A percentile compares a stretch with the other conserved stretches of the same genome.
phyloP scores from a whole-genome alignment of 2,329 filamentous ascomycete species.

The Pseudopyrenochaeta lycopersici region DNA sequence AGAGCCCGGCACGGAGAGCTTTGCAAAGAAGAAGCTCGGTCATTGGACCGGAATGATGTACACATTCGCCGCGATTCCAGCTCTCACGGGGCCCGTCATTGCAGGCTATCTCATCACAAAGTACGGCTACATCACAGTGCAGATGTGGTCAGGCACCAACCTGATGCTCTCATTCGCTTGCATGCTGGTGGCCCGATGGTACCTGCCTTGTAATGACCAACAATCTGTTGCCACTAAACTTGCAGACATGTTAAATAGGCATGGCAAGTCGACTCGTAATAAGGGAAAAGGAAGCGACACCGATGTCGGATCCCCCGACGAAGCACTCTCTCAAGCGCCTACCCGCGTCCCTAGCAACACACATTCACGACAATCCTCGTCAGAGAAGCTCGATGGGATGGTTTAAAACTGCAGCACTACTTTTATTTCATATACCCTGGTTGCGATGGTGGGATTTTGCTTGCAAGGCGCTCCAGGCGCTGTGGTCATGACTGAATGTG shows the following conservation, averaged over 20 bases:
- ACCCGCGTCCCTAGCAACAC: conserved; percentile 31
- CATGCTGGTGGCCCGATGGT: conserved; percentile 48
- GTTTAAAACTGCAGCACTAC: conserved; percentile 7
- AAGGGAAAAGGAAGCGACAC: conserved; percentile 19
- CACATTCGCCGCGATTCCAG: conserved; percentile 54
- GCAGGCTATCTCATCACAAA: conserved; percentile 56
- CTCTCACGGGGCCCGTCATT: conserved; percentile 58
- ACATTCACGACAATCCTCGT: conserved; percentile 17
- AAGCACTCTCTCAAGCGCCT: conserved; percentile 27
- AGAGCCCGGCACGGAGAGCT: conserved; percentile 30
- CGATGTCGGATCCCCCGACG: conserved; percentile 8
- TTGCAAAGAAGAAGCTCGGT: conserved; percentile 54
- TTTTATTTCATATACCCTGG: background rate
- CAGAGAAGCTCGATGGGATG: conserved; percentile 25
- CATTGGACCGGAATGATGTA: conserved; percentile 66
- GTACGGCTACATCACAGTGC: conserved; percentile 56
- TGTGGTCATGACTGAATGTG: background rate
- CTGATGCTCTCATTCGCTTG: conserved; percentile 53
- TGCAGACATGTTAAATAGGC: conserved; percentile 15
- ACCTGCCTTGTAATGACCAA: conserved; percentile 42
- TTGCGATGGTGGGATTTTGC: background rate
- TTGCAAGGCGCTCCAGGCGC: background rate
- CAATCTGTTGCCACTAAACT: conserved; percentile 28
- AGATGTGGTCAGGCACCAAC: conserved; percentile 57
- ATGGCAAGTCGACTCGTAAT: conserved; percentile 8